Evolutionary conservation across 2,329 filamentous ascomycete species (phyloP).

Genomic region (Immersiporthe knoxdaviesiana): DNA sequence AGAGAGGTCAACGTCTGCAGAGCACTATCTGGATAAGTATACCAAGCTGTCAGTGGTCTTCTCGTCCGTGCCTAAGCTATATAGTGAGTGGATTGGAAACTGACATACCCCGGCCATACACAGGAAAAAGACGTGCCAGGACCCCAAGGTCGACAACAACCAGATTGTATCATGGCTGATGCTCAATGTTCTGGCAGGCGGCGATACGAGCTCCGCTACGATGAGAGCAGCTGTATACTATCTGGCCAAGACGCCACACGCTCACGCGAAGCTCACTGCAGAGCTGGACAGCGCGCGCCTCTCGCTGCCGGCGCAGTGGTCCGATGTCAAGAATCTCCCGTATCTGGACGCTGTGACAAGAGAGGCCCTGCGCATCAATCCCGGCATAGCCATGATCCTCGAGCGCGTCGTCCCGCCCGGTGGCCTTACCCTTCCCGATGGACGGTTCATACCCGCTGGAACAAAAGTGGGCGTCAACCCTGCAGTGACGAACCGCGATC

Average conservation of each 20-base stretch:
- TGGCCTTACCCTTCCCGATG: conserved; percentile 11
- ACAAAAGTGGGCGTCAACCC: conserved; percentile 16
- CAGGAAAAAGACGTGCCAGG: background rate
- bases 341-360: conserved; percentile 45
- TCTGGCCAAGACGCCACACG: conserved; percentile 14
- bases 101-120: background rate
- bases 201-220: conserved; percentile 42
- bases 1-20: background rate
- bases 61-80: background rate
- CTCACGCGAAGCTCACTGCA: conserved; percentile 1
- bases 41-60: conserved; percentile 6
- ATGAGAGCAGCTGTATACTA: conserved; percentile 44
- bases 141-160: conserved; percentile 39
- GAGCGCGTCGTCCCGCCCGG: conserved; percentile 28
- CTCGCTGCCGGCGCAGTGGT: conserved; percentile 11
- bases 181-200: conserved; percentile 42
- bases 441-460: conserved; percentile 15
- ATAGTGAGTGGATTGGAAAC: background rate
- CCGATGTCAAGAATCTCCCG: conserved; percentile 32
- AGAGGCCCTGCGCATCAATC: conserved; percentile 46
- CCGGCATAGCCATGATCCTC: conserved; percentile 38
- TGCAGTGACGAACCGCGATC: conserved; percentile 17
- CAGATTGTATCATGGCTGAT: conserved; percentile 42
- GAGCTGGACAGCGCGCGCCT: conserved; percentile 15
- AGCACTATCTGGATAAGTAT: conserved; percentile 17